Evolutionary conservation across 331 rosid genomes (phyloP), one percentile per base, ranked within the genome.

Genomic region (Malus hybrid): DNA sequence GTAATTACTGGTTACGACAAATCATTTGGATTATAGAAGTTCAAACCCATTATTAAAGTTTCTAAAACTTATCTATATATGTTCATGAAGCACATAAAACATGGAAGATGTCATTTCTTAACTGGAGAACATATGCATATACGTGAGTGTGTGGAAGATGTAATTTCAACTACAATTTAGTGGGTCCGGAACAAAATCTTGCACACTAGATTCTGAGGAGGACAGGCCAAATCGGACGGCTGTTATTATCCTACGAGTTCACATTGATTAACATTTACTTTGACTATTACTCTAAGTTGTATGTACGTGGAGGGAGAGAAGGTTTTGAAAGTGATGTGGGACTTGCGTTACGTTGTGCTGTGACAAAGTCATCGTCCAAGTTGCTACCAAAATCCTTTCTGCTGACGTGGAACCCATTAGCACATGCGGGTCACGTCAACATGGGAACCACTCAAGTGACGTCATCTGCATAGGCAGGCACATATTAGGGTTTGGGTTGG

Each of bases 351-450:
- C 6, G 65, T 28, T 65, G 48, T 65, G 24, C 4, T 20, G 3
- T 16, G 78, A 44, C 33, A 55, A 32, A 80, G 77, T 64, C 76
- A 10, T 31, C 36, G 66, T 15, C 75, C 66, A 55, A 70, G 80
- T 69, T 70, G 73, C 52, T 6, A 39, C 14, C 0, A 2, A 5
- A 54, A 10, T 62, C 31, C 14, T 34, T 24, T 66, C 13, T 52
- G 73, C 73, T 77, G 76, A 73, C 56, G 65, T 36, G 79, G 54
- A 1, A 14, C 34, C 76, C 85, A 77, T 73, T 31, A 48, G 7
- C 59, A 36, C 85, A 7, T 61, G 82, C 50, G 59, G 78, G 67
- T 71, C 75, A 67, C 75, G 75, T 67, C 71, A 69, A 69, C 52
- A 7, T 66, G 50, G 77, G 61, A 13, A 33, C 78, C 75, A 19